Evolutionary conservation across 768 basidiomycete genomes (phyloP).

Genomic region (Pleurotus platypus): DNA sequence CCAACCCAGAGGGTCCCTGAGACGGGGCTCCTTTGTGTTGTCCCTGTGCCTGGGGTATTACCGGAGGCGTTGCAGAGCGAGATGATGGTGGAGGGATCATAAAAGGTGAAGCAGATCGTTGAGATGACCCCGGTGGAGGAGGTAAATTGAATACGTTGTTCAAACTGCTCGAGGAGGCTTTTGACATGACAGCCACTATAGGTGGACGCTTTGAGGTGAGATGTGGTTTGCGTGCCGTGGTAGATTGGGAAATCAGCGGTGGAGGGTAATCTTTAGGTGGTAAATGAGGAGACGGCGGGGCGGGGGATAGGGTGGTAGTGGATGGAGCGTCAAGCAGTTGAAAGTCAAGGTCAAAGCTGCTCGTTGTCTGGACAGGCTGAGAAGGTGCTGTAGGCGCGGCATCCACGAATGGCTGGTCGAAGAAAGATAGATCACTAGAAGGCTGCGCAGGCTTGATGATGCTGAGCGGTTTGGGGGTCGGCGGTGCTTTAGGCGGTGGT

Average conservation of each 20-base stretch:
- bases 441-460: not conserved
- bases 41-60: not conserved
- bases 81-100: constrained; percentile 5
- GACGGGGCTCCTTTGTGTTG: not conserved
- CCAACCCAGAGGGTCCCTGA: not conserved
- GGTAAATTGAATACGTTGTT: constrained; percentile 8
- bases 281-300: not conserved
- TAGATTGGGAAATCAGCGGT: not conserved
- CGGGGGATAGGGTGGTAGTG: not conserved
- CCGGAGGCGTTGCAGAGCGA: constrained; percentile 5
- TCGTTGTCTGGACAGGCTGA: not conserved
- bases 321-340: not conserved
- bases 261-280: not conserved
- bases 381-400: not conserved
- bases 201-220: not conserved
- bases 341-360: not conserved
- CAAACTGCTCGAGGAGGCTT: not conserved
- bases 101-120: constrained; percentile 8
- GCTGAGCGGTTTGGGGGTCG: constrained; percentile 7
- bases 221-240: not conserved
- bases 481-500: constrained; percentile 28
- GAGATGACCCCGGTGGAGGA: constrained; percentile 13
- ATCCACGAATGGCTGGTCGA: not conserved
- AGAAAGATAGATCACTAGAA: not conserved
- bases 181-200: constrained; percentile 7